phyloP scores from a whole-genome alignment of 345 rosid genomes.

The Abelmoschus esculentus region DNA sequence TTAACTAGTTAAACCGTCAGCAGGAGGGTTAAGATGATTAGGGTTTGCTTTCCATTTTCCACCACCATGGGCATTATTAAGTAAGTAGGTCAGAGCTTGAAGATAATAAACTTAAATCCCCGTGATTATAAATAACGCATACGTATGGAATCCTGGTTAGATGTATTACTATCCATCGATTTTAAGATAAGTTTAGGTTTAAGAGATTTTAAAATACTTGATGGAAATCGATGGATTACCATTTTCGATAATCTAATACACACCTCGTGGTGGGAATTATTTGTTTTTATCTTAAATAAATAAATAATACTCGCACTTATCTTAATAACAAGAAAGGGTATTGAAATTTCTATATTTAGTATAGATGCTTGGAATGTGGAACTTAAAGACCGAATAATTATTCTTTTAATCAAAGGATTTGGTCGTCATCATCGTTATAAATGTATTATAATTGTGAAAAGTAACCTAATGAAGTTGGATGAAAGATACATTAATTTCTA shows the following conservation, averaged over 20 bases:
- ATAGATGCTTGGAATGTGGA: neutral
- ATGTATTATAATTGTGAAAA: too few relatives aligned
- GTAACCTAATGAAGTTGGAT: too few relatives aligned
- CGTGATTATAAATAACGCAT: too few relatives aligned
- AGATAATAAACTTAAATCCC: neutral
- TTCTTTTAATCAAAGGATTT: neutral
- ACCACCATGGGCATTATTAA: too few relatives aligned
- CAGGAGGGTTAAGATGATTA: neutral
- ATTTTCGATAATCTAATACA: neutral
- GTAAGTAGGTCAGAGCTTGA: neutral
- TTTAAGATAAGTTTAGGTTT: neutral
- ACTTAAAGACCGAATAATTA: neutral
- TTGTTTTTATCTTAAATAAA: neutral
- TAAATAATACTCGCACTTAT: neutral
- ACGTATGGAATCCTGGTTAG: neutral
- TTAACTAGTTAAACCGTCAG: neutral
- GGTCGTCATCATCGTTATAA: too few relatives aligned
- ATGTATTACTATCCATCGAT: too few relatives aligned
- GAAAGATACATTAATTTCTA: too few relatives aligned
- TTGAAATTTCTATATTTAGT: neutral
- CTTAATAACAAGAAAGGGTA: neutral
- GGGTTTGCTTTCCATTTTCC: neutral
- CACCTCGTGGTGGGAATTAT: neutral
- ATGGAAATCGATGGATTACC: neutral
- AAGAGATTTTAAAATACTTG: neutral